phyloP scores from a whole-genome alignment of 768 basidiomycete species.

The Pulveroboletus sp. region DNA sequence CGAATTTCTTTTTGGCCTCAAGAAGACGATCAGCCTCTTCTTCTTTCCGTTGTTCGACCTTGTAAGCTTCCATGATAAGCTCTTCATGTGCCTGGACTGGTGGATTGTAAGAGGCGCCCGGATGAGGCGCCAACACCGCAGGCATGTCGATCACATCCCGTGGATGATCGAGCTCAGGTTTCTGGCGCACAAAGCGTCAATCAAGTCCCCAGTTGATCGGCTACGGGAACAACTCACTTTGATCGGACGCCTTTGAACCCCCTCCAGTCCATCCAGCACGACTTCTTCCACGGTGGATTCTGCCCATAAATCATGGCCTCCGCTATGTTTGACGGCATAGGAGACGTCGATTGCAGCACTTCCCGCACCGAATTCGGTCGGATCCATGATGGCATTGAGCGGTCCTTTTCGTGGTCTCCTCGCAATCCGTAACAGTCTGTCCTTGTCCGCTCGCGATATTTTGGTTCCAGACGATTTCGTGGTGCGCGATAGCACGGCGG shows the following conservation, averaged over 20 bases:
- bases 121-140: conserved; percentile 68
- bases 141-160: conserved; percentile 56
- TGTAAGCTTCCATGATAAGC: conserved; percentile 63
- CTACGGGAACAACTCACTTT: conserved; percentile 42
- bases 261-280: conserved; percentile 39
- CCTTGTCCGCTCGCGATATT: conserved; percentile 67
- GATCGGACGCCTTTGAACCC: conserved; percentile 37
- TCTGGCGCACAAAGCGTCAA: conserved; percentile 31
- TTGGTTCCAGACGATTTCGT: conserved; percentile 28
- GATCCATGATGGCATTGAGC: conserved; percentile 67
- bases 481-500: conserved; percentile 68
- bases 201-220: background rate
- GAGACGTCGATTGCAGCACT: conserved; percentile 61
- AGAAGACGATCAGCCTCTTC: conserved; percentile 51
- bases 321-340: conserved; percentile 65
- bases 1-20: conserved; percentile 53
- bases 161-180: conserved; percentile 44
- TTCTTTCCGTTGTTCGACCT: conserved; percentile 57
- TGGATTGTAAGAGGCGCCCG: conserved; percentile 89
- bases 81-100: conserved; percentile 66
- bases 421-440: conserved; percentile 68
- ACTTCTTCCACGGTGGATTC: conserved; percentile 32
- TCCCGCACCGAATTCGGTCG: conserved; percentile 61
- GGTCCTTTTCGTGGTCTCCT: conserved; percentile 69
- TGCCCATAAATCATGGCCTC: conserved; percentile 63